Conservation (phyloP, 2,329 filamentous ascomycete genomes). For the Xylaria digitata region DNA sequence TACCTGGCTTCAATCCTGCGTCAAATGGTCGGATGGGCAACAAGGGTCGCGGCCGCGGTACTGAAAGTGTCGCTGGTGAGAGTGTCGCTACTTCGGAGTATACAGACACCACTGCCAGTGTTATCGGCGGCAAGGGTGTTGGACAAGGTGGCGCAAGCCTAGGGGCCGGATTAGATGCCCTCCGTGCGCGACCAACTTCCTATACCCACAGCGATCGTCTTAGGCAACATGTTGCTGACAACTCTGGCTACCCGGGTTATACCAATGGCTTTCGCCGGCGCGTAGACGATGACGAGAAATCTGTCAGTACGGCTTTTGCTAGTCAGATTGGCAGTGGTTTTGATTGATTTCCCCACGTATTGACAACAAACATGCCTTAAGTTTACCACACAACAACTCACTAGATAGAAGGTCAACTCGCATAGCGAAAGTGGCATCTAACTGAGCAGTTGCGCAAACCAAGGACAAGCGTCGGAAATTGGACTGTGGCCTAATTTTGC, state of each 20-base stretch:
- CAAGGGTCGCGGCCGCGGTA: conserved; percentile 73
- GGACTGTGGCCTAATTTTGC: conserved; percentile 32
- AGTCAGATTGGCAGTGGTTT: conserved; percentile 81
- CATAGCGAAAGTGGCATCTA: conserved; percentile 29
- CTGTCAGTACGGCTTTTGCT: conserved; percentile 94
- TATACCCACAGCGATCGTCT: conserved; percentile 88
- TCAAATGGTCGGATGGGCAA: conserved; percentile 71
- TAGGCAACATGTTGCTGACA: conserved; percentile 89
- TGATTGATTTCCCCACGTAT: conserved; percentile 45
- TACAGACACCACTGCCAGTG: conserved; percentile 83
- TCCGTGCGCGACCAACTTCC: conserved; percentile 72
- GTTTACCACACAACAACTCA: conserved; percentile 29
- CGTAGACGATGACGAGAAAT: conserved; percentile 93
- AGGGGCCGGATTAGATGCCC: conserved; percentile 77
- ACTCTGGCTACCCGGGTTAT: conserved; percentile 75
- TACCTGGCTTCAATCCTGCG: conserved; percentile 70
- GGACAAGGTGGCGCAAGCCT: conserved; percentile 90
- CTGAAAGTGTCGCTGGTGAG: conserved; percentile 88
- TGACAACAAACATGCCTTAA: conserved; percentile 28
- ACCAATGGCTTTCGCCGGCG: conserved; percentile 76
- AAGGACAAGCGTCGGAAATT: conserved; percentile 30
- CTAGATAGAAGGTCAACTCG: conserved; percentile 26
- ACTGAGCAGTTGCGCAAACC: conserved; percentile 27
- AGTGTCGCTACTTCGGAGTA: conserved; percentile 92
- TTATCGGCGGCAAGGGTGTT: conserved; percentile 78